Evolutionary conservation across 2,329 filamentous ascomycete species (phyloP), one percentile per base, ranked within the genome.

Genomic region (Colletotrichum gigasporum): DNA sequence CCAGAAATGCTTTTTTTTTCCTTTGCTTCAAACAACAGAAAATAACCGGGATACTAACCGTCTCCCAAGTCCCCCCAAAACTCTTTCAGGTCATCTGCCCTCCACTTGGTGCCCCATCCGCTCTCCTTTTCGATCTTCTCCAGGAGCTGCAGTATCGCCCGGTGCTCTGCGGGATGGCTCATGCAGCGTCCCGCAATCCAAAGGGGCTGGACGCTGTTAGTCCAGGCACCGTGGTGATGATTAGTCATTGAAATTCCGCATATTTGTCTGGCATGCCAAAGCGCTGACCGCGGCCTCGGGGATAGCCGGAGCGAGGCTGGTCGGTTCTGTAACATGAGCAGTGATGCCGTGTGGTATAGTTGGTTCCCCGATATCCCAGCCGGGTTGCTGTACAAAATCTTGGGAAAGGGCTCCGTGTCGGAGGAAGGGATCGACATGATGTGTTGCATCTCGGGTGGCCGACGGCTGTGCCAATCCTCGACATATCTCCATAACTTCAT

Each of bases 161-260:
- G 62, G 52, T 80, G 80, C 61, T 83, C 79, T 4, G 75, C 74
- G 20, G 74, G 76, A 71, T 88, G 85, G 60, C 81, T 87, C 47
- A 88, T 77, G 1, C 86, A 72, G 42, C 80, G 78, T 1, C 84
- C 86, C 2, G 86, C 85, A 16, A 88, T 77, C 81, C 83, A 87
- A 1, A 87, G 75, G 2, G 85, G 85, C 65, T 87, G 85, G 8
- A 87, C 83, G 4, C 84, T 83, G 69, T 88, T 87, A 66, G 84
- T 87, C 45, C 86, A 70, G 65, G 82, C 85, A 4, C 85, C 85
- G 14, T 82, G 78, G 58, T 88, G 85, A 5, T 80, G 81, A 65
- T 88, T 88, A 2, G 84, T 80, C 22, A 84, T 69, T 1, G 85
- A 86, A 28, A 87, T 87, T 2, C 84, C 85, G 62, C 84, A 86